Conservation (phyloP, 2,329 filamentous ascomycete species). For the Pleoardoris graminearum region DNA sequence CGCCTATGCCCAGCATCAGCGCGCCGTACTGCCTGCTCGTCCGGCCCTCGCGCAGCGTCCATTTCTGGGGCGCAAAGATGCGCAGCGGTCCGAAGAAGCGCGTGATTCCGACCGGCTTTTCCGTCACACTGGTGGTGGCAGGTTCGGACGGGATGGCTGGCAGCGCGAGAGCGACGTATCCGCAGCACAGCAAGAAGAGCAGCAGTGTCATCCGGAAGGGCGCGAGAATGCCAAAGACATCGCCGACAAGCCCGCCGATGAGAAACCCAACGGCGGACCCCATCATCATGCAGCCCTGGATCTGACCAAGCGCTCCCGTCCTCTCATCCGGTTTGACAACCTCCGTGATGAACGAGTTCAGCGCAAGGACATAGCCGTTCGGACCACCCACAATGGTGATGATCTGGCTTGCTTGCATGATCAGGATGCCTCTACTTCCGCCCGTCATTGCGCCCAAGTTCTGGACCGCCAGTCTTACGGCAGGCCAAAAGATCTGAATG, state of each 20-base stretch:
- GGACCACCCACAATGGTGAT: constrained; percentile 71
- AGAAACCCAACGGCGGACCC: constrained; percentile 67
- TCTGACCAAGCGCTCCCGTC: constrained; percentile 66
- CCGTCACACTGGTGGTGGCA: constrained; percentile 25
- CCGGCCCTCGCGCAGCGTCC: constrained; percentile 56
- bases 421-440: constrained; percentile 64
- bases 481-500: constrained; percentile 66
- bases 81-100: constrained; percentile 66
- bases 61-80: constrained; percentile 62
- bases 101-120: constrained; percentile 46
- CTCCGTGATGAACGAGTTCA: constrained; percentile 71
- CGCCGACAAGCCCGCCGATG: constrained; percentile 66
- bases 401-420: constrained; percentile 68
- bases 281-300: constrained; percentile 70
- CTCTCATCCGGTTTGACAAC: constrained; percentile 62
- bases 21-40: constrained; percentile 63
- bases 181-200: constrained; percentile 54
- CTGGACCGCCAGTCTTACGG: constrained; percentile 65
- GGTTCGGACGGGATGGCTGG: constrained; percentile 56
- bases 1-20: constrained; percentile 65
- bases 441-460: constrained; percentile 67
- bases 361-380: constrained; percentile 67
- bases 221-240: constrained; percentile 63
- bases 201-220: constrained; percentile 68
- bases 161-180: constrained; percentile 49